Evolutionary conservation across 139 green algal genomes (phyloP), one percentile per base, ranked within the genome.

Genomic region (Coccomyxa sp.): DNA sequence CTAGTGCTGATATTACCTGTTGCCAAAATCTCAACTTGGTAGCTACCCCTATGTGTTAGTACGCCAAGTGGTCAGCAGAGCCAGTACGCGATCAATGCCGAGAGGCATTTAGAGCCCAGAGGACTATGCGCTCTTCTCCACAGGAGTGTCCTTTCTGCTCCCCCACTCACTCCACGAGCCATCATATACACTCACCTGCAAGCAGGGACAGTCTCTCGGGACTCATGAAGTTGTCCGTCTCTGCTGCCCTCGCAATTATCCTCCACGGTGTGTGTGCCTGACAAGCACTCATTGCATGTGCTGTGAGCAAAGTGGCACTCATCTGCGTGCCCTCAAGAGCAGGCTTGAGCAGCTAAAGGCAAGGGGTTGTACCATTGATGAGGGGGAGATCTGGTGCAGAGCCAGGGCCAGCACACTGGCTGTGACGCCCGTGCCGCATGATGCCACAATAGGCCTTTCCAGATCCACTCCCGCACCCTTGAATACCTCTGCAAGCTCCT

Each of bases 91-190:
- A n/a, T n/a, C n/a, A n/a, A n/a, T n/a, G n/a, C n/a, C n/a, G n/a
- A n/a, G n/a, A n/a, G n/a, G n/a, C n/a, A n/a, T n/a, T n/a, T n/a
- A n/a, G n/a, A n/a, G n/a, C n/a, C n/a, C n/a, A n/a, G n/a, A n/a
- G n/a, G n/a, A n/a, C n/a, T n/a, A n/a, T n/a, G n/a, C n/a, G n/a
- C n/a, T n/a, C n/a, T n/a, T 74, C 2, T 3, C 70, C 35, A 74
- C 70, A 33, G 78, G 78, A 24, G 70, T 77, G 33, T 90, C 88
- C 0, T 85, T 68, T 29, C 83, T 69, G 1, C 54, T 78, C 9
- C 89, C 95, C 93, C 94, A 99, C 81, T 99, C 95, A n/a, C 83
- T 95, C 95, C 95, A 99, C 36, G 88, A 95, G 16, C 95, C 96
- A 82, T 98, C 96, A 78, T 98, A 99, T 3, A 99, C 85, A 0